Evolutionary conservation across 768 basidiomycete genomes (phyloP).

Genomic region (Lactarius sanguifluus): DNA sequence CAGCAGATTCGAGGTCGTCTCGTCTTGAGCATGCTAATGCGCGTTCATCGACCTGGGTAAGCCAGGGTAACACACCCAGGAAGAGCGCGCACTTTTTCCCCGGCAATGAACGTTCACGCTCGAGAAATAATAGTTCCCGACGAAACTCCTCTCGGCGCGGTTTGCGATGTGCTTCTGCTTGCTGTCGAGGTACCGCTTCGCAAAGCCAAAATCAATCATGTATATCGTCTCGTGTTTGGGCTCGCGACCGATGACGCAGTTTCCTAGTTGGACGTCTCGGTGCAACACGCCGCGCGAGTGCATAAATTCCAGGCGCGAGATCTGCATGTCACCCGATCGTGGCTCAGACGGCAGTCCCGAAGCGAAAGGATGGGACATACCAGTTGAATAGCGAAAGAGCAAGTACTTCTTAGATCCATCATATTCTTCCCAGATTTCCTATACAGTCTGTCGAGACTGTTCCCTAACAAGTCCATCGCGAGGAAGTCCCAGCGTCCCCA

Average conservation of each 20-base stretch:
- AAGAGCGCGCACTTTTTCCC: constrained; percentile 54
- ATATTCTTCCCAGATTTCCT: constrained; percentile 53
- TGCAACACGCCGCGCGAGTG: constrained; percentile 71
- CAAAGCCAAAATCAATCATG: constrained; percentile 87
- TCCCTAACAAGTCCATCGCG: constrained; percentile 73
- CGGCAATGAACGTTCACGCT: constrained; percentile 77
- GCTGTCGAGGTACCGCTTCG: constrained; percentile 72
- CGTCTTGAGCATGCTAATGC: constrained; percentile 69
- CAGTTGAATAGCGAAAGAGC: constrained; percentile 74
- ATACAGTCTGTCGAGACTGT: constrained; percentile 64
- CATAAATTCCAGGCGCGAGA: constrained; percentile 72
- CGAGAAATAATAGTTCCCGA: constrained; percentile 85
- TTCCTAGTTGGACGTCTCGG: constrained; percentile 78
- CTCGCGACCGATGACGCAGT: constrained; percentile 62
- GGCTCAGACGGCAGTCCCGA: background rate
- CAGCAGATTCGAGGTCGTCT: constrained; percentile 76
- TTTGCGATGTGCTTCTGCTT: constrained; percentile 66
- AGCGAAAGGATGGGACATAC: constrained; percentile 42
- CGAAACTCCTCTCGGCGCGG: constrained; percentile 65
- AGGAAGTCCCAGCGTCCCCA: constrained; percentile 44
- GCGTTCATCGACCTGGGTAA: constrained; percentile 5
- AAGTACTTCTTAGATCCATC: constrained; percentile 72
- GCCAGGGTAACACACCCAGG: background rate
- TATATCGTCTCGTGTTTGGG: constrained; percentile 63
- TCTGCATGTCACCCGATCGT: constrained; percentile 42